Base-by-base conservation (phyloP, 441 rosid genomes). In the Adansonia madagascariensis region DNA sequence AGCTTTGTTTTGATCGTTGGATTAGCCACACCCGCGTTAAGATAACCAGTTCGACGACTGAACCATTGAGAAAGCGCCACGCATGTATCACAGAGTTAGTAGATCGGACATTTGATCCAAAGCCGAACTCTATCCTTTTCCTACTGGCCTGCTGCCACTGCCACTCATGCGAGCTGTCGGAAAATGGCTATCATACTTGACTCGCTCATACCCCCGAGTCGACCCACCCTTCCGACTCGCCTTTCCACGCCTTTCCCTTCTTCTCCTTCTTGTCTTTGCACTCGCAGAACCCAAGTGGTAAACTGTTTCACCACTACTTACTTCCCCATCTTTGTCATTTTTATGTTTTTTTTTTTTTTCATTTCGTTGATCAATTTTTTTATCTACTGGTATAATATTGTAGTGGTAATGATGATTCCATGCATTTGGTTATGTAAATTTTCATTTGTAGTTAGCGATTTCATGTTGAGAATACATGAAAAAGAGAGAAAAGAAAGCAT, bases 251-350 rank as follows among this genome's bases (percentile, higher is more conserved):
- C 55, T 11, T 50, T 50, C 6, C 55, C n/a, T 12, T 15, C n/a
- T 50, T 5, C 55, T 11, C 5, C 55, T 12, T 50, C 55, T 12
- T 12, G 55, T 50, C 55, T 50, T 50, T 50, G 55, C n/a, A 50
- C 55, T 50, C 55, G 55, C 55, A 5, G 55, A 50, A 50, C 12
- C 55, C 55, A 50, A 50, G 14, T n/a, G 80, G 83, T 76, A 81
- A n/a, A 39, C 9, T 17, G 75, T 74, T 70, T 55, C 17, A 35
- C 14, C 17, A 2, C 67, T 62, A 11, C 43, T 24, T 39, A 14
- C 41, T 18, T 18, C 15, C 71, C 55, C 77, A 39, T 6, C 24
- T 4, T 18, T 3, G 3, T 8, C 63, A n/a, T 22, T 17, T 10
- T 64, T n/a, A 20, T 43, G 14, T 18, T 41, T 18, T 24, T 24